Evolutionary conservation across 1,139 yeast species (phyloP).

Genomic region (Scheffersomyces illinoinensis): DNA sequence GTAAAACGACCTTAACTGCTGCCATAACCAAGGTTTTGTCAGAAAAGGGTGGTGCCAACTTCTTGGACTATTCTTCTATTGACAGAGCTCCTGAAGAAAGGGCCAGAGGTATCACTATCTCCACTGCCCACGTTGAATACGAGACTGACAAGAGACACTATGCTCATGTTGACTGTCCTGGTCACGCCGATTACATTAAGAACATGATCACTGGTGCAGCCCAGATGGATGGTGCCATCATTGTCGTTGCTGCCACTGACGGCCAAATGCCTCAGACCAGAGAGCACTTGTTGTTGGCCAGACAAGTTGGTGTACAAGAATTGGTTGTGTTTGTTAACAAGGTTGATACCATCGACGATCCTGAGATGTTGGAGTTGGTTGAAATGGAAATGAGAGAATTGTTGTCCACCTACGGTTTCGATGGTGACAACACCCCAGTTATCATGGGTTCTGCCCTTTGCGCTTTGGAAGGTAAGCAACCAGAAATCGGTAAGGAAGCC

Average conservation of each 20-base stretch:
- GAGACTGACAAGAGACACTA: constrained; percentile 32
- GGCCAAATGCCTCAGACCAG: constrained; percentile 99
- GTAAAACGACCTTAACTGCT: constrained; percentile 97
- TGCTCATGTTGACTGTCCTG: constrained; percentile 59
- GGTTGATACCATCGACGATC: constrained; percentile 96
- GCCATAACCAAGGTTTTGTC: constrained; percentile 96
- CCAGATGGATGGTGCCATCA: constrained; percentile 99
- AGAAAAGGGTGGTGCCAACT: constrained; percentile 85
- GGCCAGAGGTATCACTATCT: constrained; percentile 98
- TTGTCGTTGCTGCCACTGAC: constrained; percentile 98
- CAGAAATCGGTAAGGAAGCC: constrained; percentile 91
- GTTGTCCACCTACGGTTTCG: constrained; percentile 86
- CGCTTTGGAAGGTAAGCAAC: constrained; percentile 85
- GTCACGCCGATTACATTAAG: constrained; percentile 98
- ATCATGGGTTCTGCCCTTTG: constrained; percentile 98
- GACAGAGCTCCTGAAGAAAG: constrained; percentile 99
- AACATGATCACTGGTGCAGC: constrained; percentile 99
- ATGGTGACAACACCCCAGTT: constrained; percentile 98
- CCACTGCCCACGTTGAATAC: constrained; percentile 97
- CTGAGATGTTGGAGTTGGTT: constrained; percentile 98
- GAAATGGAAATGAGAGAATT: constrained; percentile 99
- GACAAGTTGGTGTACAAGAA: constrained; percentile 99
- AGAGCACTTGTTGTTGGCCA: constrained; percentile 96
- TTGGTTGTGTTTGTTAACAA: constrained; percentile 97
- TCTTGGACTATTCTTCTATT: constrained; percentile 89